Conservation (phyloP, 2,329 filamentous ascomycete species). For the Calonectria leucothoes region DNA sequence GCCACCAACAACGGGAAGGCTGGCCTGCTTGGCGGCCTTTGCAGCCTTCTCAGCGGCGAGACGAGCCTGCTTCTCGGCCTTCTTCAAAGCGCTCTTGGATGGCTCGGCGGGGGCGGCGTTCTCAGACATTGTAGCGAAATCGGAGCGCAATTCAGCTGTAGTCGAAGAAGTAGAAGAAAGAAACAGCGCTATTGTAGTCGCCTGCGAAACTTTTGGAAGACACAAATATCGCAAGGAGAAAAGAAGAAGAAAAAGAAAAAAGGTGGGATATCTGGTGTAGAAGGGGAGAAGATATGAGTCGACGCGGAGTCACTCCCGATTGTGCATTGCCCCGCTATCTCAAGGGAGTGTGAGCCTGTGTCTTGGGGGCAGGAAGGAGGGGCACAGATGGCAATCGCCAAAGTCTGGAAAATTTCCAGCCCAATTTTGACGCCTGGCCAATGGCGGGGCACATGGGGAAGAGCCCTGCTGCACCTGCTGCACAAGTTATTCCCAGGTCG, state of each 20-base stretch:
- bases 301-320: slow-evolving; percentile 36
- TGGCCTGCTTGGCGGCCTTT: slow-evolving; percentile 68
- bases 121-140: slow-evolving; percentile 45
- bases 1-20: slow-evolving; percentile 64
- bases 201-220: slow-evolving; percentile 27
- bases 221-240: slow-evolving; percentile 24
- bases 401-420: slow-evolving; percentile 40
- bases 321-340: slow-evolving; percentile 41
- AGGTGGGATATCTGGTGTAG: slow-evolving; percentile 27
- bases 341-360: slow-evolving; percentile 26
- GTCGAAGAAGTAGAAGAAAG: slow-evolving; percentile 10
- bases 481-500: slow-evolving; percentile 9
- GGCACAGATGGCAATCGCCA: slow-evolving; percentile 33
- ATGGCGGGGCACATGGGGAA: slow-evolving; percentile 29
- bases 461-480: slow-evolving; percentile 11
- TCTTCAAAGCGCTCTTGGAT: slow-evolving; percentile 74
- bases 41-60: slow-evolving; percentile 71
- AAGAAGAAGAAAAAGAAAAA: slow-evolving; percentile 27
- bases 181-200: slow-evolving; percentile 6
- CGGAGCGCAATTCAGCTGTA: slow-evolving; percentile 4
- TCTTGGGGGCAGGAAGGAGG: slow-evolving; percentile 30
- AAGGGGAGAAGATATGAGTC: slow-evolving; percentile 36
- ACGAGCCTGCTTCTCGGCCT: slow-evolving; percentile 73
- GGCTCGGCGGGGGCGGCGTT: slow-evolving; percentile 47
- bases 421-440: slow-evolving; percentile 38